These are phyloP conservation scores for Cordia subcordata DNA, from an alignment of 257 asterid species.

Conservation along the genomic window DNA sequence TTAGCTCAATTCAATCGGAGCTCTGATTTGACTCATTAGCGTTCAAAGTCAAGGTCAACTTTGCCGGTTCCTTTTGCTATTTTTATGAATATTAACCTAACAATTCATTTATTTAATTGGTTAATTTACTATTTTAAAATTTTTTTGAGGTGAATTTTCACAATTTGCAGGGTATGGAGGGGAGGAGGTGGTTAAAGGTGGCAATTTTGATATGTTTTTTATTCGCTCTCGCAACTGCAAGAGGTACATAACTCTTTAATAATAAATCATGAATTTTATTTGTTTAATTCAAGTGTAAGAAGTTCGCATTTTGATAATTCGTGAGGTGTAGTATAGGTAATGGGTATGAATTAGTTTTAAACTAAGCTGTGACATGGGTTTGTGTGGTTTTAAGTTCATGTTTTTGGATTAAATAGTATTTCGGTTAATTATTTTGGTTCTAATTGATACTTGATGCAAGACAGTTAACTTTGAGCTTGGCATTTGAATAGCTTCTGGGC, in stretches of 20 bases:
- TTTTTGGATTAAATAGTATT: too few species aligned
- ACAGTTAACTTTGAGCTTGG: too few species aligned
- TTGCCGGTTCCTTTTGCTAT: neutral
- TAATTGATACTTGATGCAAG: too few species aligned
- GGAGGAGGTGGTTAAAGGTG: slow-evolving; percentile 24
- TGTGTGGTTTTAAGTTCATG: too few species aligned
- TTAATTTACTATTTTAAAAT: neutral
- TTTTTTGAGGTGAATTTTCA: neutral
- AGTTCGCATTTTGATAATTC: neutral
- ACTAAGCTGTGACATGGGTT: too few species aligned
- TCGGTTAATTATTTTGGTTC: too few species aligned
- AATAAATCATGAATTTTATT: neutral
- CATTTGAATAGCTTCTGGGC: too few species aligned
- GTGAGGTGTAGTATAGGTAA: too few species aligned
- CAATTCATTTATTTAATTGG: neutral
- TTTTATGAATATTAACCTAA: neutral
- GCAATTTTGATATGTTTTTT: slow-evolving; percentile 19
- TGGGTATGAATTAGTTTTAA: too few species aligned
- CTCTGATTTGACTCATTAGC: neutral
- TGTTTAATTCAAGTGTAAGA: neutral
- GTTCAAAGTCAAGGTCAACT: slow-evolving; percentile 1
- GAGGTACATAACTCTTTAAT: slow-evolving; percentile 21
- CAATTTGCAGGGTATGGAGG: slow-evolving; percentile 25
- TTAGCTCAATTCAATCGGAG: neutral
- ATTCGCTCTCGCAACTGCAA: slow-evolving; percentile 22